Conservation (phyloP, 129 eudicot species). For the Saposhnikovia divaricata region DNA sequence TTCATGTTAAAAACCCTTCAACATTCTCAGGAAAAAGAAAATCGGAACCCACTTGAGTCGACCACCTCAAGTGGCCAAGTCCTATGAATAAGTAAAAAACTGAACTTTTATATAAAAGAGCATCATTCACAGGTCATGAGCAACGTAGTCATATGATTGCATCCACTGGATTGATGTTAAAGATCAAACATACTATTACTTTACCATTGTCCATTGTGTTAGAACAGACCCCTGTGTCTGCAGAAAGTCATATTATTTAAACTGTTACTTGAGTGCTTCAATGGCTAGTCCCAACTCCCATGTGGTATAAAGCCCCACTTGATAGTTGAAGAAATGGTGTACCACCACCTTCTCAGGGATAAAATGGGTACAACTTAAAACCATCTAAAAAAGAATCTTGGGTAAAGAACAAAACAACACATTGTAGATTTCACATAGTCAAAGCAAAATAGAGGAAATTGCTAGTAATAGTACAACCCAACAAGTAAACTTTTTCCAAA, state of each 20-base stretch:
- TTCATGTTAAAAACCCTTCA: neutral
- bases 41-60: neutral
- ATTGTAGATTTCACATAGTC: slow-evolving; percentile 14
- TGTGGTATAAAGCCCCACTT: slow-evolving; percentile 3
- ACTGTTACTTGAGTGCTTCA: slow-evolving; percentile 12
- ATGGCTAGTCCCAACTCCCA: slow-evolving; percentile 8
- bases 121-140: neutral
- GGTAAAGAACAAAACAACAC: neutral
- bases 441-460: slow-evolving; percentile 16
- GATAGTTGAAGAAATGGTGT: slow-evolving; percentile 5
- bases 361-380: neutral
- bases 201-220: neutral
- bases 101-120: neutral
- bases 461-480: slow-evolving; percentile 1
- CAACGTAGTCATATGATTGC: neutral
- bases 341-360: slow-evolving; percentile 14
- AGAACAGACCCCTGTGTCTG: slow-evolving; percentile 11
- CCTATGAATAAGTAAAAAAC: neutral
- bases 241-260: slow-evolving; percentile 12
- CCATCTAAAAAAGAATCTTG: neutral
- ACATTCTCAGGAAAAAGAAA: neutral
- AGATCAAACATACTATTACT: neutral
- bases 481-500: slow-evolving; percentile 19
- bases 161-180: slow-evolving; percentile 5
- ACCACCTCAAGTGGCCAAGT: neutral